Evolutionary conservation across 1,139 yeast species (phyloP).

Genomic region (Geotrichum fermentans): DNA sequence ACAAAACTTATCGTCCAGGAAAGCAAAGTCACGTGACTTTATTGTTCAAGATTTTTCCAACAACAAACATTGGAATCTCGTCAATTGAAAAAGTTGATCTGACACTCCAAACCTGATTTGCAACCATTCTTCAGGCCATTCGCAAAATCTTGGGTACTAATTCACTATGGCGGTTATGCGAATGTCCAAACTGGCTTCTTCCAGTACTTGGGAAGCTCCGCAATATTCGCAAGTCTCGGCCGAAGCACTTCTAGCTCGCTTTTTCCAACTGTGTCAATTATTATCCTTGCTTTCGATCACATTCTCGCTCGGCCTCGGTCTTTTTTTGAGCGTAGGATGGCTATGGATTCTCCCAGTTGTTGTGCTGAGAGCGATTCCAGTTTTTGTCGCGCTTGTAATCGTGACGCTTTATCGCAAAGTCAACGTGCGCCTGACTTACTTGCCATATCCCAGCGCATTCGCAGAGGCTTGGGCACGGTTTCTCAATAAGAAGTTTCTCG

Average conservation of each 20-base stretch:
- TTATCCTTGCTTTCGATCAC: conserved; percentile 25
- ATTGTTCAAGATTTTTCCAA: not conserved
- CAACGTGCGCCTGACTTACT: conserved; percentile 24
- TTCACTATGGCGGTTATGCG: conserved; percentile 17
- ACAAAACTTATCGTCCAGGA: no score
- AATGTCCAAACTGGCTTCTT: conserved; percentile 14
- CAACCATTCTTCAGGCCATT: not conserved
- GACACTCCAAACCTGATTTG: not conserved
- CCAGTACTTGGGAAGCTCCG: conserved; percentile 11
- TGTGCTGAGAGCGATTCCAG: conserved; percentile 28
- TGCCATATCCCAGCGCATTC: conserved; percentile 23
- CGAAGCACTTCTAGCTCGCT: conserved; percentile 32
- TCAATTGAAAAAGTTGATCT: not conserved
- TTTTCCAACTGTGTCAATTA: conserved; percentile 29
- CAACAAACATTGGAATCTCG: not conserved
- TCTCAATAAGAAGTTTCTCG: conserved; percentile 42
- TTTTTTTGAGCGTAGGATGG: conserved; percentile 22
- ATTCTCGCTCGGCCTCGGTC: conserved; percentile 21
- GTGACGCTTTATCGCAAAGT: conserved; percentile 33
- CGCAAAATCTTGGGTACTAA: not conserved
- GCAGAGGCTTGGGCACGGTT: conserved; percentile 43
- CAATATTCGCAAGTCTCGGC: conserved; percentile 18
- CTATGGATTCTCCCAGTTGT: conserved; percentile 25
- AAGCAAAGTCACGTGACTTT: no score
- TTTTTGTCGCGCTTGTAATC: conserved; percentile 27